These are phyloP conservation scores for Hibiscus trionum DNA, from an alignment of 345 rosid species.

Conservation along the genomic window DNA sequence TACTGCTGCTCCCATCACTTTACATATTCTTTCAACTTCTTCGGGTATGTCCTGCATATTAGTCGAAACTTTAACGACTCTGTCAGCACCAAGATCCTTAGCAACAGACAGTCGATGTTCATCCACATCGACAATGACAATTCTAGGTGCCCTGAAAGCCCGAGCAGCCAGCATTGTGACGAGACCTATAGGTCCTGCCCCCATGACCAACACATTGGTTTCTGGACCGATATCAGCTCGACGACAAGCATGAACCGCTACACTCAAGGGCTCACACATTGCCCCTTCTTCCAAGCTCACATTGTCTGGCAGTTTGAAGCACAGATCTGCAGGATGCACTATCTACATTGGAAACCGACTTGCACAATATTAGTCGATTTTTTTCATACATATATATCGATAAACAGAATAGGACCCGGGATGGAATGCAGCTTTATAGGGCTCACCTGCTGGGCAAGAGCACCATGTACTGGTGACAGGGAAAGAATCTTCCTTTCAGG, in stretches of 20 bases:
- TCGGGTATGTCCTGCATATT: conserved; percentile 37
- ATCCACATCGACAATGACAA: conserved; percentile 71
- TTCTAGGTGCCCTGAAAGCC: conserved; percentile 78
- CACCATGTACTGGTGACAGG: background rate
- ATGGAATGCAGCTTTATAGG: background rate
- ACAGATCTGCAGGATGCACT: conserved; percentile 82
- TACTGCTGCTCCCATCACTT: conserved; percentile 33
- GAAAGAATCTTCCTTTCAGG: background rate
- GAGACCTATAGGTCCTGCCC: conserved; percentile 95
- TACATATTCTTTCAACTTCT: conserved; percentile 41
- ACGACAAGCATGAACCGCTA: conserved; percentile 89
- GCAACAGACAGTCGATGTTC: conserved; percentile 64
- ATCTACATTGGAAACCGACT: conserved; percentile 29
- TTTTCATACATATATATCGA: too few relatives aligned
- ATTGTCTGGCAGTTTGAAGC: conserved; percentile 81
- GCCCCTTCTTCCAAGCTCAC: conserved; percentile 94
- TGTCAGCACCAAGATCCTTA: conserved; percentile 61
- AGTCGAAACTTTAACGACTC: conserved; percentile 54
- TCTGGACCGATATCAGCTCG: conserved; percentile 69
- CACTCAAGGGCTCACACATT: conserved; percentile 94
- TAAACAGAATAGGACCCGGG: too few relatives aligned
- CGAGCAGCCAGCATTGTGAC: conserved; percentile 76
- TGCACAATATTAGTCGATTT: background rate
- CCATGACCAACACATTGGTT: conserved; percentile 62
- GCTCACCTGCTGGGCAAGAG: background rate